Base-by-base conservation (phyloP, 345 rosid species). In the Bruguiera sexangula region DNA sequence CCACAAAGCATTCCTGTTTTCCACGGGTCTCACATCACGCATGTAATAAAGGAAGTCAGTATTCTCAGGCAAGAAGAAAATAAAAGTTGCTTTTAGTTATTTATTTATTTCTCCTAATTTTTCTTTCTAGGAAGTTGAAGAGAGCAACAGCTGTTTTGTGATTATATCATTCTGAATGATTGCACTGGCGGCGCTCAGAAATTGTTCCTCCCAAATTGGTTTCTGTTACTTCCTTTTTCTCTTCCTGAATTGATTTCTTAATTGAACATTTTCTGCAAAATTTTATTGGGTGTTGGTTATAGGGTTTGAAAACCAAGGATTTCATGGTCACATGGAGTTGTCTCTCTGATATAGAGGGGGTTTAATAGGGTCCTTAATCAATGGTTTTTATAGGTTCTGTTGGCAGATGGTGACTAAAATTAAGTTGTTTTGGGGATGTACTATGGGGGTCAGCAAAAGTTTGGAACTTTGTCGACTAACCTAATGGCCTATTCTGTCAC, bases 171-270 rank as follows among this genome's bases (percentile, higher is more conserved):
- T 73, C 75, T 64, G 89, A 82, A 82, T 84, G 86, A 86, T 86
- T 84, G 82, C 83, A 73, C 89, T 82, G 87, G 87, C 84, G 86
- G 83, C 79, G 77, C 79, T 76, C 89, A 84, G 87, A 86, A 76
- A 3, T 43, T 86, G 89, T 84, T 82, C 73, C 86, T 86, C 84
- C 85, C 21, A 50, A 75, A 79, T 76, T 69, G 79, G 80, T 39
- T 69, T 54, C 19, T 29, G 74, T 68, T 70, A 15, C 36, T 37
- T 60, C 66, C 63, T 51, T 57, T 62, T 56, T 22, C 36, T 29
- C 30, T 51, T 67, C 69, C 63, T 61, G 16, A 65, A 51, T 62
- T 57, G 31, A 64, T 31, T 70, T 70, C 57, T 19, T 43, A 59
- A 21, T 30, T 62, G 26, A 55, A 70, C 61, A 43, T 50, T 13